Evolutionary conservation across 495 filamentous ascomycete species (phyloP).

Genomic region (Poronia punctata): DNA sequence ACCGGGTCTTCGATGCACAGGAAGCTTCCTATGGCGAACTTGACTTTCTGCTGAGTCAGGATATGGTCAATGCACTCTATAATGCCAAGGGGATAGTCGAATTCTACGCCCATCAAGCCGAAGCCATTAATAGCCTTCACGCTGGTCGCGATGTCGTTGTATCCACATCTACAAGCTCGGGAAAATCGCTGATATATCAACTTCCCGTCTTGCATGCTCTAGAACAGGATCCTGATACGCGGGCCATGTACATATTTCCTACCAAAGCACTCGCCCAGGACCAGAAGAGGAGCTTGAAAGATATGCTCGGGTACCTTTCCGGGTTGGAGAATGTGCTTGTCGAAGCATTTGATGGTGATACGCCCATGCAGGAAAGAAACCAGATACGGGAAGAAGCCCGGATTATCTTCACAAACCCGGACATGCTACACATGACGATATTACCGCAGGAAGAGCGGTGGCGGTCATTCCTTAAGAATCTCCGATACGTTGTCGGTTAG

Average conservation of each 20-base stretch:
- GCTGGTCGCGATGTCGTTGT: constrained; percentile 84
- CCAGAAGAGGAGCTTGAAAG: constrained; percentile 80
- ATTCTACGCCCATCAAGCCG: constrained; percentile 90
- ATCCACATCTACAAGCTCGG: constrained; percentile 89
- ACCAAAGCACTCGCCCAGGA: constrained; percentile 97
- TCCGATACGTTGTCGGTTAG: constrained; percentile 79
- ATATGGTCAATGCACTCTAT: constrained; percentile 89
- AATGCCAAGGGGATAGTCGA: constrained; percentile 78
- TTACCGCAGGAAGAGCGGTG: constrained; percentile 86
- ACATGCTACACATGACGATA: constrained; percentile 96
- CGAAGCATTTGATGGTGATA: constrained; percentile 96
- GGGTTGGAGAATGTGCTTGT: constrained; percentile 68
- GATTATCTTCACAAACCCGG: constrained; percentile 96
- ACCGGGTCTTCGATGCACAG: constrained; percentile 87
- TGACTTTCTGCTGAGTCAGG: constrained; percentile 79
- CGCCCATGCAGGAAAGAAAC: constrained; percentile 70
- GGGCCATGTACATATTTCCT: constrained; percentile 97
- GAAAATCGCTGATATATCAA: constrained; percentile 95
- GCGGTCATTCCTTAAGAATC: constrained; percentile 80
- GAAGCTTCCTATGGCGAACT: constrained; percentile 76
- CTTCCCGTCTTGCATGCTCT: constrained; percentile 85
- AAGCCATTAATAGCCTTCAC: constrained; percentile 87
- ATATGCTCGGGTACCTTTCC: constrained; percentile 73
- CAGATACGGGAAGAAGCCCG: constrained; percentile 79
- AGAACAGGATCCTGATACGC: constrained; percentile 64